Conservation (phyloP, 2,329 filamentous ascomycete species). For the Aspergillus sp. region DNA sequence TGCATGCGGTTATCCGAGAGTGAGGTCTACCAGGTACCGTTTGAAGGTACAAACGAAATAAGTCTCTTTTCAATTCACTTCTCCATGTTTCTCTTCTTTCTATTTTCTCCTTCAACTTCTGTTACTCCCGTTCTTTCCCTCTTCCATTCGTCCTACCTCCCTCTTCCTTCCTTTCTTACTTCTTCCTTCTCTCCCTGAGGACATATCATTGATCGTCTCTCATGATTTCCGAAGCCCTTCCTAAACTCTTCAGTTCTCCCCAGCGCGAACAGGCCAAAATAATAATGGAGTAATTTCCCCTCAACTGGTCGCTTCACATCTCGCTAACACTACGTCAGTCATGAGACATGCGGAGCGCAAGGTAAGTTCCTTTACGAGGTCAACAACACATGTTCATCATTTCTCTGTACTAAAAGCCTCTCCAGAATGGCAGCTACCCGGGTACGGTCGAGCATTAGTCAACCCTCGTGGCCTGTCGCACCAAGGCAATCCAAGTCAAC, state of each 20-base stretch:
- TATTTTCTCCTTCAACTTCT: not conserved
- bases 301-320: not conserved
- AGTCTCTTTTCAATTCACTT: not conserved
- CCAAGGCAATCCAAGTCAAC: not conserved
- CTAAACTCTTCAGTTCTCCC: not conserved
- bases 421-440: slow-evolving; percentile 23
- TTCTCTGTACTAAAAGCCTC: not conserved
- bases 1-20: not conserved
- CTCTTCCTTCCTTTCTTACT: not conserved
- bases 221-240: too few species aligned
- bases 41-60: too few species aligned
- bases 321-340: slow-evolving; percentile 7
- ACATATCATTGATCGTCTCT: not conserved
- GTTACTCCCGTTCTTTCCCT: not conserved
- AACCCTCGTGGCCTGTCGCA: not conserved
- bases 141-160: not conserved
- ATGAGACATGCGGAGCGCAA: slow-evolving; percentile 21
- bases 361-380: slow-evolving; percentile 12
- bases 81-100: not conserved
- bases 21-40: not conserved
- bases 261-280: not conserved
- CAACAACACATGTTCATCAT: not conserved
- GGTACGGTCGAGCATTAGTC: slow-evolving; percentile 14
- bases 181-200: not conserved
- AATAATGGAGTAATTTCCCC: slow-evolving; percentile 13